Conservation (phyloP, 306 rosid genomes). For the Malus domestica region ASM211411v1 NC_041800.1:27617233-27617732, state of each 20-base stretch:
- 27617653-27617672: slow-evolving; percentile 31
- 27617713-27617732: slow-evolving; percentile 32
- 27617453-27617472: slow-evolving; percentile 58
- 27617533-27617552: slow-evolving; percentile 69
- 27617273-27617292: slow-evolving; percentile 53
- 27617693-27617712: slow-evolving; percentile 24
- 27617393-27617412: slow-evolving; percentile 60
- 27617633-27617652: slow-evolving; percentile 25
- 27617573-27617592: slow-evolving; percentile 23
- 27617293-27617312: slow-evolving; percentile 82
- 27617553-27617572: slow-evolving; percentile 46
- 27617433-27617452: slow-evolving; percentile 62
- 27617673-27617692: slow-evolving; percentile 34
- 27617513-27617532: slow-evolving; percentile 95
- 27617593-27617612: slow-evolving; percentile 45
- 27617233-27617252: slow-evolving; percentile 46
- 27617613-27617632: slow-evolving; percentile 47
- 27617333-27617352: slow-evolving; percentile 69
- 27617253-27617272: slow-evolving; percentile 66
- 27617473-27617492: slow-evolving; percentile 40
- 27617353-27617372: slow-evolving; percentile 50
- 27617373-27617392: slow-evolving; percentile 47
- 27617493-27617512: slow-evolving; percentile 54
- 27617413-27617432: slow-evolving; percentile 81
- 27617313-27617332: slow-evolving; percentile 59